phyloP scores from a whole-genome alignment of 2,329 filamentous ascomycete genomes.

The Pestalotiopsis sp. region DNA sequence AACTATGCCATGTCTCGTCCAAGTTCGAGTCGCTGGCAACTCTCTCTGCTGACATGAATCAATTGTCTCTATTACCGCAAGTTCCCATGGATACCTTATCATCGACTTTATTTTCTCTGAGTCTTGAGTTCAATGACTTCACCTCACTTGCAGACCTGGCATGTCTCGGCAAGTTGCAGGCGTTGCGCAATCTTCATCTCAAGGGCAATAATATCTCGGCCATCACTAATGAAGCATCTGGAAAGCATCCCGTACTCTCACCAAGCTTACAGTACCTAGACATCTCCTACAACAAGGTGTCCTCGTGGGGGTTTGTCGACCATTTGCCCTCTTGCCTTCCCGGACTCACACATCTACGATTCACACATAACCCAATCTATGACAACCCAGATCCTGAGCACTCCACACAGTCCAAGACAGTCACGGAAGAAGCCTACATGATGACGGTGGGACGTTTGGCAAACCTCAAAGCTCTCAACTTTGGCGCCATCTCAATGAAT shows the following conservation, averaged over 20 bases:
- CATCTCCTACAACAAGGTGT: conserved; percentile 71
- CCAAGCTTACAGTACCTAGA: conserved; percentile 65
- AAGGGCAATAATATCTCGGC: conserved; percentile 73
- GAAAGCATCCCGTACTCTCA: conserved; percentile 50
- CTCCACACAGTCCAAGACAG: conserved; percentile 24
- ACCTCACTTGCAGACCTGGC: conserved; percentile 57
- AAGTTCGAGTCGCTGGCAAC: conserved; percentile 55
- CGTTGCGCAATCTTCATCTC: conserved; percentile 65
- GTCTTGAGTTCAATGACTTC: conserved; percentile 74
- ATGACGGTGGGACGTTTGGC: conserved; percentile 77
- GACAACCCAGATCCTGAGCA: conserved; percentile 46
- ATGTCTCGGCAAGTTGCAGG: conserved; percentile 50
- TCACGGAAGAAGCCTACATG: conserved; percentile 84
- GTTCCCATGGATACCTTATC: conserved; percentile 43
- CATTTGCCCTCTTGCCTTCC: conserved; percentile 69
- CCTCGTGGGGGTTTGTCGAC: conserved; percentile 75
- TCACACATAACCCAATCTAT: conserved; percentile 87
- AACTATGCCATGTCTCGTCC: conserved; percentile 56
- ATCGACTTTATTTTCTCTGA: conserved; percentile 60
- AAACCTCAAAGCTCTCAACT: conserved; percentile 70
- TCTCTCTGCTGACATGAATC: conserved; percentile 59
- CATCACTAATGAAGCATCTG: conserved; percentile 32
- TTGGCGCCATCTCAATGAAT: conserved; percentile 67
- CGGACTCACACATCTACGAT: conserved; percentile 71
- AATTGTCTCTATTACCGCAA: conserved; percentile 52